A percentile compares a stretch with the other conserved stretches of the same genome.
phyloP scores from a whole-genome alignment of 768 basidiomycete species.

The Pleurotus tuoliensis region DNA sequence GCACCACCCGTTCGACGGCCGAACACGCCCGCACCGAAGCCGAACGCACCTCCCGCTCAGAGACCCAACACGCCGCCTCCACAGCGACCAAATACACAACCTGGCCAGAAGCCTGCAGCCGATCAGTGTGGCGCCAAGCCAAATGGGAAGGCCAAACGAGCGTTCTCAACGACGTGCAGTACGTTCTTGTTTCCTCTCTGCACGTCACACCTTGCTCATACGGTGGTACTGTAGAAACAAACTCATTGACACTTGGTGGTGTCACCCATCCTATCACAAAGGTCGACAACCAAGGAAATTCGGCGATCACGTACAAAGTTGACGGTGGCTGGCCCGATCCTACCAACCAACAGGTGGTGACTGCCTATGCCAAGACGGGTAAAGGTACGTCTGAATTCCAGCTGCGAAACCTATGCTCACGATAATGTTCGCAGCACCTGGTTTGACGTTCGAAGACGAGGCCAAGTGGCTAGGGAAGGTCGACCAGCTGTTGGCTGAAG shows the following conservation, averaged over 20 bases:
- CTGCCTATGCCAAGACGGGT: background rate
- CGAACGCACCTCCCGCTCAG: no score
- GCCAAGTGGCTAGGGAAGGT: background rate
- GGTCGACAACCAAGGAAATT: background rate
- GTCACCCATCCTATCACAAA: background rate
- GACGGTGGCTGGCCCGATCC: background rate
- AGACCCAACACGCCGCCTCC: no score
- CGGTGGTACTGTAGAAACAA: background rate
- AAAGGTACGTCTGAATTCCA: background rate
- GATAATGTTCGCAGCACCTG: background rate
- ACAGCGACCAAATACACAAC: no score
- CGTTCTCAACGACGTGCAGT: background rate
- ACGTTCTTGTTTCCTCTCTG: background rate
- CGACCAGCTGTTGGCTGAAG: background rate
- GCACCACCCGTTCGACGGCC: no score
- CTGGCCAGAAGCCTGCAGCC: no score
- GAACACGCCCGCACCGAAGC: no score
- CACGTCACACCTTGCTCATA: background rate
- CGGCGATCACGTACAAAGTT: background rate
- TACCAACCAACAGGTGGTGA: background rate
- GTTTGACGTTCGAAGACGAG: background rate
- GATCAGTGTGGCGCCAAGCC: no score
- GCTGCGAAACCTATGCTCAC: background rate
- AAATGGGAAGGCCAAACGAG: background rate
- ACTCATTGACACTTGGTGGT: background rate